Base-by-base conservation (phyloP, 345 rosid species). In the Arabis alpina region DNA sequence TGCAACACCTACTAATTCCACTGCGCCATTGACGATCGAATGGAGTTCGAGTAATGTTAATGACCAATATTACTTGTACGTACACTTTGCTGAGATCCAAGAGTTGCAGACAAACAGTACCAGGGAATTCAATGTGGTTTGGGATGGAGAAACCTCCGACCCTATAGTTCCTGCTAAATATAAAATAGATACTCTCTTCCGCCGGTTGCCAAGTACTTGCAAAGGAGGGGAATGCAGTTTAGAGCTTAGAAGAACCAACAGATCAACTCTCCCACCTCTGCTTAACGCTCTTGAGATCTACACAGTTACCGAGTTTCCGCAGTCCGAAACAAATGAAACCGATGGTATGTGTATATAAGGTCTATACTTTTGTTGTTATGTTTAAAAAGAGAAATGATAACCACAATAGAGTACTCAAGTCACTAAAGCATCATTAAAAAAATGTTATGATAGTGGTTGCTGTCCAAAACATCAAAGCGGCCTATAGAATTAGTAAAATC, bases 181-280 rank as follows among this genome's bases (percentile, higher is more conserved):
- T 0, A 0, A 5, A 0, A 15, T 73, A 57, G 0, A 0, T 39
- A 73, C 77, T 15, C 0, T 40, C 68, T 16, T 13, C 27, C 73
- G 4, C 54, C 0, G 0, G 1, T 42, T 51, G 0, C 0, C 77
- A 5, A 4, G 4, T 0, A 62, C 23, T 10, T 75, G 79, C 47
- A 3, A 50, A 1, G 0, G 0, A 16, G 70, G 79, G 15, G 2
- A 16, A n/a, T 75, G 79, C 3, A 41, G 0, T 30, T 27, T 75
- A 11, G 66, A 61, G 49, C 54, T 75, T 23, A 30, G 0, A 30
- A 75, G 70, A 61, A 75, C 70, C 61, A 62, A 30, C 8, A 62
- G 16, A 30, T 75, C 79, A 54, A 75, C 70, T 2, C 65, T 75
- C 28, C 79, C 79, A 19, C 79, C 75, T 39, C 56, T 75, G 15